Percentiles rank a stretch among this genome's conserved stretches.
Evolutionary conservation across 768 basidiomycete genomes (phyloP).

Genomic region (Atractiella rhizophila): DNA sequence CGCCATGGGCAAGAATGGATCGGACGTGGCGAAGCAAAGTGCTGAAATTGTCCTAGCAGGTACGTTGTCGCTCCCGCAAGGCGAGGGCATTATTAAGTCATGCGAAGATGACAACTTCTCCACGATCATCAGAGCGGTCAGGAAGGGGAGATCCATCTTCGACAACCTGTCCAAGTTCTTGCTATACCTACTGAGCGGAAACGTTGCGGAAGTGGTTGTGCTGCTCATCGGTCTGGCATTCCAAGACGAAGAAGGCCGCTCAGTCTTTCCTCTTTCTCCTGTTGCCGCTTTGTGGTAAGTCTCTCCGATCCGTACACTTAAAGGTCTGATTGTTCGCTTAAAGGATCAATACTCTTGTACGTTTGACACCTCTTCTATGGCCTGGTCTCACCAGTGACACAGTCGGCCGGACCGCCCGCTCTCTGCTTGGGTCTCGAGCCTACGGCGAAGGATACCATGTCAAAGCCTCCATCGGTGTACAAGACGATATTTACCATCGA

Average conservation of each 20-base stretch:
- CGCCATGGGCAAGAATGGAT: slow-evolving; percentile 16
- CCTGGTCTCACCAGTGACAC: slow-evolving; percentile 1
- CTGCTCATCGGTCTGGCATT: slow-evolving; percentile 35
- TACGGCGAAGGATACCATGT: slow-evolving; percentile 23
- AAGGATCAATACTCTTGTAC: slow-evolving; percentile 19
- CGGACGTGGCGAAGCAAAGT: slow-evolving; percentile 12
- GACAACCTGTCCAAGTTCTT: slow-evolving; percentile 8
- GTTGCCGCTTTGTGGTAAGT: slow-evolving; percentile 27
- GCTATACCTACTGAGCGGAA: slow-evolving; percentile 10
- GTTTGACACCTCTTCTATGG: neutral
- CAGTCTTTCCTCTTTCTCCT: slow-evolving; percentile 31
- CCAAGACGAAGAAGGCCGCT: slow-evolving; percentile 27
- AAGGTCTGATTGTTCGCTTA: too few species aligned
- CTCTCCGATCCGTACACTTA: too few species aligned
- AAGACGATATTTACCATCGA: slow-evolving; percentile 6
- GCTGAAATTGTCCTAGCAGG: slow-evolving; percentile 22
- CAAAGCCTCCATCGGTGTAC: slow-evolving; percentile 16
- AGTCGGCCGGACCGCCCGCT: slow-evolving; percentile 24
- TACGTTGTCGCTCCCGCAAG: neutral
- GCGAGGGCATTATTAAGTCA: too few species aligned
- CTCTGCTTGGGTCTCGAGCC: slow-evolving; percentile 22
- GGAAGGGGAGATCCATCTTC: slow-evolving; percentile 11
- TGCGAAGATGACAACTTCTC: slow-evolving; percentile 18
- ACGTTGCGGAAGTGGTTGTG: slow-evolving; percentile 11
- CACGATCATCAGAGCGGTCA: slow-evolving; percentile 20